Base-by-base conservation (phyloP, 1,284 basidiomycete species). In the Hemileia vastatrix region DNA sequence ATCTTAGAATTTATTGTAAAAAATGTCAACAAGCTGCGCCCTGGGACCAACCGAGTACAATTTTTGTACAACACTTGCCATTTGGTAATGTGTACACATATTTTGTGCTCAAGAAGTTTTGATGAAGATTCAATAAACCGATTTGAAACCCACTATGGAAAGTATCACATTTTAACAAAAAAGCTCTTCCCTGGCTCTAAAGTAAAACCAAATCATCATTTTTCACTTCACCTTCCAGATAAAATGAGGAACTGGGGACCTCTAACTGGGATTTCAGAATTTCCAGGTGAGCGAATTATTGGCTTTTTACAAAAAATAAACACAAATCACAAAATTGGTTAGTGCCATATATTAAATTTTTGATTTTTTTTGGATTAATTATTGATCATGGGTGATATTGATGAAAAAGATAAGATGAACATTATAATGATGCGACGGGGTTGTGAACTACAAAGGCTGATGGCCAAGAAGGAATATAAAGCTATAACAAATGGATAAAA, bases 131-230 rank as follows among this genome's bases (percentile, higher is more conserved):
- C 44, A 15, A 4, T 3, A 6, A 43, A 31, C 5, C 49, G 13
- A 27, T 60, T 53, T 19, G 33, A 52, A 51, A 27, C 0, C 6
- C 5, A 24, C 21, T 60, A 53, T 43, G 24, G 32, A 21, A 18
- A 31, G 18, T 60, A 53, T 27, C 19, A n/a, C 6, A 36, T 52
- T 8, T 19, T 50, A 2, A 19, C 36, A 36, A 21, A 27, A 13
- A 13, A 23, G 18, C 32, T 60, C 1, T 60, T 60, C 18, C 6
- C 33, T 8, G 24, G 43, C n/a, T 24, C 40, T 33, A 43, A 43
- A 32, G 18, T 60, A 8, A 27, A 60, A 27, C 57, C 57, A 43
- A 60, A 60, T 32, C 57, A 60, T 23, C 57, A 60, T 27, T 60
- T 23, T 31, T 15, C 57, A 44, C 40, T 60, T 11, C 57, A 60